These are phyloP conservation scores for Pseudovirgaria hyperparasitica DNA, from an alignment of 2,329 filamentous ascomycete species.

Conservation along the genomic window DNA sequence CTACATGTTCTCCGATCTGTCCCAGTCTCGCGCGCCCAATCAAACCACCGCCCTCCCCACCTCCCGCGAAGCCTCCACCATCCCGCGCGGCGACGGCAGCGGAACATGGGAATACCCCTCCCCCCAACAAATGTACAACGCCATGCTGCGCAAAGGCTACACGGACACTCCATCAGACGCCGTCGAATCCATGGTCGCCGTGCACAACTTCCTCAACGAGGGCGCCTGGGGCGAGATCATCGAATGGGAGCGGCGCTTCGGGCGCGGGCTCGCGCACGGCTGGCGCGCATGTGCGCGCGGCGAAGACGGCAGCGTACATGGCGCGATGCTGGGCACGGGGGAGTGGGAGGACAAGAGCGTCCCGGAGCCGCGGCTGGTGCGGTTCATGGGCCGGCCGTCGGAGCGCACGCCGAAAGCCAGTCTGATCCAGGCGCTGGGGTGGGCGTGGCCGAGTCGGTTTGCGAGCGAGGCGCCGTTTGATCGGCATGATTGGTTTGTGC, in stretches of 20 bases:
- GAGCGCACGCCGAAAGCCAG: conserved; percentile 87
- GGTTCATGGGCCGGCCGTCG: conserved; percentile 80
- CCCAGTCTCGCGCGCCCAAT: conserved; percentile 61
- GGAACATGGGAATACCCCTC: conserved; percentile 96
- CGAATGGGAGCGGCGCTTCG: conserved; percentile 83
- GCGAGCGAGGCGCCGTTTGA: conserved; percentile 81
- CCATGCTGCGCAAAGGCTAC: conserved; percentile 88
- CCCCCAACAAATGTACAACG: conserved; percentile 99
- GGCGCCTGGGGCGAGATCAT: conserved; percentile 94
- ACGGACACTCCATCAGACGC: conserved; percentile 87
- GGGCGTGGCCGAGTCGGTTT: conserved; percentile 68
- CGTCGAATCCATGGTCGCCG: conserved; percentile 91
- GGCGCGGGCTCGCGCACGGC: conserved; percentile 55
- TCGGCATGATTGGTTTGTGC: conserved; percentile 92
- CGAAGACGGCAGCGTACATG: conserved; percentile 50
- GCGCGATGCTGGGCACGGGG: conserved; percentile 34
- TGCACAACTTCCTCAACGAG: conserved; percentile 97
- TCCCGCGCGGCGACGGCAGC: conserved; percentile 66
- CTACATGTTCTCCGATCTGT: conserved; percentile 86
- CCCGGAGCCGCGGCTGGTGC: conserved; percentile 57
- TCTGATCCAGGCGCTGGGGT: conserved; percentile 68
- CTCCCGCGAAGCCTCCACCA: conserved; percentile 72
- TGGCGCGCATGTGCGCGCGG: conserved; percentile 64
- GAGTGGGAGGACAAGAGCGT: conserved; percentile 22
- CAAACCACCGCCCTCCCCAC: conserved; percentile 67